Conservation (phyloP, 345 rosid species). For the Alliaria petiolata region DNA sequence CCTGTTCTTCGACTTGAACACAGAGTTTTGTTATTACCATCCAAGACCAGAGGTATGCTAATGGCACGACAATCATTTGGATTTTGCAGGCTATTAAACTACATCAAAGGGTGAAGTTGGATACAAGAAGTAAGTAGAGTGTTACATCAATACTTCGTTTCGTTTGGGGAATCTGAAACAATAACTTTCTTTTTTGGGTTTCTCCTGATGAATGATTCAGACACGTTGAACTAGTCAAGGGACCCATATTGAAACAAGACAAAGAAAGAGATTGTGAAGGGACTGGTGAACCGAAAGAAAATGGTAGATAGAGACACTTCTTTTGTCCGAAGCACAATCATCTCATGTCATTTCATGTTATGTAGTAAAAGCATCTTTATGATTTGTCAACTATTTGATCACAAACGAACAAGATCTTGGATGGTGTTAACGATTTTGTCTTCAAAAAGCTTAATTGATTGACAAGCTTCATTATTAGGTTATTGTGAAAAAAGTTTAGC, state of each 20-base stretch:
- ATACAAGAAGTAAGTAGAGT: not conserved
- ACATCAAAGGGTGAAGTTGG: conserved; percentile 19
- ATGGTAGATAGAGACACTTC: conserved; percentile 13
- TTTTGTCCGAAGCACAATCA: conserved; percentile 25
- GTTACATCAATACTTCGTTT: not conserved
- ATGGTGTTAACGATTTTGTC: conserved; percentile 9
- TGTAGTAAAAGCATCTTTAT: conserved; percentile 12
- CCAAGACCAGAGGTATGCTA: not conserved
- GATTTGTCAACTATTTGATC: conserved; percentile 11
- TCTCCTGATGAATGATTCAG: conserved; percentile 20
- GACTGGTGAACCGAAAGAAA: conserved; percentile 18
- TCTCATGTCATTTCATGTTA: conserved; percentile 30
- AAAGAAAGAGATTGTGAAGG: conserved; percentile 21
- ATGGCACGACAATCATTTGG: conserved; percentile 1
- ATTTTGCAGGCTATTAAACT: conserved; percentile 25
- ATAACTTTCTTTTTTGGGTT: not conserved
- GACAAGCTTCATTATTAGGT: conserved; percentile 12
- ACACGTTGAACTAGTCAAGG: conserved; percentile 10
- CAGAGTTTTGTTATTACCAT: not conserved
- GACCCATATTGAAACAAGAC: conserved; percentile 23
- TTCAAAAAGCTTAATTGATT: conserved; percentile 13
- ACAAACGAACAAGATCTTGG: conserved; percentile 4
- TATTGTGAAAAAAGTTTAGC: not conserved
- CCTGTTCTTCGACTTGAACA: not conserved
- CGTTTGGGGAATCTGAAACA: not conserved